Evolutionary conservation across 805 yeast species (phyloP).

Genomic region (Myxozyma geophila): DNA sequence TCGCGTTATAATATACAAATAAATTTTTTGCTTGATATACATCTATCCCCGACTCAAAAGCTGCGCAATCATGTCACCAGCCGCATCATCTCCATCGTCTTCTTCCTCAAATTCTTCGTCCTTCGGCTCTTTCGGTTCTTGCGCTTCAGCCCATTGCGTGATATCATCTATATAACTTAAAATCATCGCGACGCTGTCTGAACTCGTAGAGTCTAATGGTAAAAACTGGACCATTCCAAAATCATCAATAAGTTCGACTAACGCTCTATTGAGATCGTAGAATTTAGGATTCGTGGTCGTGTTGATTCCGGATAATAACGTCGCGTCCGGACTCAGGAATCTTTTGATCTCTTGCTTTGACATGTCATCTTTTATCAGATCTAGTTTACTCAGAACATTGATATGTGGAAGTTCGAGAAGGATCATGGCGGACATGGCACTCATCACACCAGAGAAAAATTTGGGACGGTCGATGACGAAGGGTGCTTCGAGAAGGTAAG

Average conservation of each 20-base stretch:
- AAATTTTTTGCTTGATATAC: not conserved
- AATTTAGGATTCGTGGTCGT: constrained; percentile 64
- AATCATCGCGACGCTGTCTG: constrained; percentile 78
- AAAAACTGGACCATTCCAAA: constrained; percentile 98
- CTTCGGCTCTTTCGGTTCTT: constrained; percentile 94
- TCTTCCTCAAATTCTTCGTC: constrained; percentile 62
- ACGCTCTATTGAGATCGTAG: constrained; percentile 71
- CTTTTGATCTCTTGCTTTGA: constrained; percentile 77
- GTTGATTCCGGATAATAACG: constrained; percentile 61
- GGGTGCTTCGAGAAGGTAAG: constrained; percentile 91
- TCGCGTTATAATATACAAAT: not conserved
- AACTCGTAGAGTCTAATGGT: constrained; percentile 80
- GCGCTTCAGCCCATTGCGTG: constrained; percentile 96
- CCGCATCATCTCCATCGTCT: constrained; percentile 53
- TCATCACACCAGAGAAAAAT: constrained; percentile 91
- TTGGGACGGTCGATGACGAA: constrained; percentile 88
- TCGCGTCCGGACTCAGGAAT: constrained; percentile 90
- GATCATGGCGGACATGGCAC: constrained; percentile 99
- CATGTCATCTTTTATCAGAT: constrained; percentile 72
- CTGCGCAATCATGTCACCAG: constrained; percentile 11
- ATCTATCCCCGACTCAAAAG: constrained; percentile 6
- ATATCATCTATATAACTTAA: constrained; percentile 93
- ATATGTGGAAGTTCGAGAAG: constrained; percentile 92
- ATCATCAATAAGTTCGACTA: constrained; percentile 91
- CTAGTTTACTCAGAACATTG: constrained; percentile 84